Evolutionary conservation across 805 yeast genomes (phyloP).

Genomic region (Sugiyamaella chiloensis): DNA sequence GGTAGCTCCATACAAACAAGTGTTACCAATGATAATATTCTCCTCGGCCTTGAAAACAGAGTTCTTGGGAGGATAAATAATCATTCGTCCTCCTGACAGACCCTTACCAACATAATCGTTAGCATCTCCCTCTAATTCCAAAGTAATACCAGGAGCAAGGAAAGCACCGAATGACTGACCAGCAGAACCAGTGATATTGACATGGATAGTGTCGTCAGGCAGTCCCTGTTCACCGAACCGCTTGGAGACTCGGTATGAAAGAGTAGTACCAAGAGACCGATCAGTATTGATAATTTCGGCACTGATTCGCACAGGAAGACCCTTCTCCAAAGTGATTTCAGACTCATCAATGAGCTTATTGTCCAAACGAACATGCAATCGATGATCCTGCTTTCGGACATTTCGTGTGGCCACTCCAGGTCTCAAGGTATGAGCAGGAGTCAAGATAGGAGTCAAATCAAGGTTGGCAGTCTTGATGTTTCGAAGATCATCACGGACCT

Average conservation of each 20-base stretch:
- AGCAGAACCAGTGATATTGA: conserved; percentile 86
- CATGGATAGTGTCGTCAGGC: conserved; percentile 95
- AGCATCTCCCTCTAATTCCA: conserved; percentile 95
- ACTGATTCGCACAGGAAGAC: conserved; percentile 92
- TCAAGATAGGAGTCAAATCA: conserved; percentile 87
- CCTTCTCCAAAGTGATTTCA: conserved; percentile 90
- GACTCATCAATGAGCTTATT: conserved; percentile 96
- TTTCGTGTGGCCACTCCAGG: conserved; percentile 96
- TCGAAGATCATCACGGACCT: conserved; percentile 78
- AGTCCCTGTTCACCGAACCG: conserved; percentile 88
- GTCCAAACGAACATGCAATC: conserved; percentile 87
- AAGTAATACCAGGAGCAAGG: conserved; percentile 92
- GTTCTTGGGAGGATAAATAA: conserved; percentile 86
- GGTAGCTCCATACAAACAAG: conserved; percentile 97
- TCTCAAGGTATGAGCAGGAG: conserved; percentile 94
- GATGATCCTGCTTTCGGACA: conserved; percentile 90
- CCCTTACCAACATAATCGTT: conserved; percentile 98
- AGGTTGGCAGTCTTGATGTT: conserved; percentile 87
- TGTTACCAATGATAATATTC: conserved; percentile 94
- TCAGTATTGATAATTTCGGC: conserved; percentile 94
- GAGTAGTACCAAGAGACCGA: conserved; percentile 92
- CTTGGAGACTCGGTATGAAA: conserved; percentile 91
- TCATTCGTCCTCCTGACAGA: conserved; percentile 88
- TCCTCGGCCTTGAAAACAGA: conserved; percentile 90
- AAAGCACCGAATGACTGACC: conserved; percentile 99